Base-by-base conservation (phyloP, 2,329 filamentous ascomycete species). In the Sclerotinia subarctica region DNA sequence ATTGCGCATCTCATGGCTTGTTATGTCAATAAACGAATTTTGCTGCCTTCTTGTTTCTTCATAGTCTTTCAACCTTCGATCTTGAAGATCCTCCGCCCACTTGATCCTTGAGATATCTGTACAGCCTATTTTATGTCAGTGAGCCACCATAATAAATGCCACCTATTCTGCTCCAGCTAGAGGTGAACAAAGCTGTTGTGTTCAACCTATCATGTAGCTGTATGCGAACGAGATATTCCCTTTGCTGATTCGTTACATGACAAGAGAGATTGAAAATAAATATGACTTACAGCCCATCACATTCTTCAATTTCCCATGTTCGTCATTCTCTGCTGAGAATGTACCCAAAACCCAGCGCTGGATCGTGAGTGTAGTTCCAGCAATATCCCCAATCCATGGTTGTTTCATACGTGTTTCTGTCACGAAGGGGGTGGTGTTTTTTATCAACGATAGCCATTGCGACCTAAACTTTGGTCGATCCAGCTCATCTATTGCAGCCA, bases 71-170 rank as follows among this genome's bases (percentile, higher is more conserved):
- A 73, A 69, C 84, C 83, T 74, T 83, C 85, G 59, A 80, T 81
- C 72, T 42, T 74, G 73, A 21, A 75, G 72, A 3, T 63, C 71
- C 35, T 75, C 74, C n/a, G 72, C 72, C 82, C 89, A 89, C 77
- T 95, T 95, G 76, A 94, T 91, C 66, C 90, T 86, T 24, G 89
- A 92, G 70, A 96, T 95, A 74, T 96, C 91, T 0, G 92, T 94
- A 64, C 95, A 89, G 74, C 88, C 91, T 66, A 38, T 42, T 26
- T n/a, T 52, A 7, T 53, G 47, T 64, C 47, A 64, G 76, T 38
- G 84, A 82, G 8, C 83, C 5, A 15, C 35, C 42, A 44, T 42
- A 32, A 8, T 51, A 44, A 53, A 49, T 42, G 74, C 2, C 87
- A 42, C 15, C 15, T n/a, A 29, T n/a, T 42, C 8, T 5, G 29